Base-by-base conservation (phyloP, 2,329 filamentous ascomycete species). In the Fusarium dlaminii region DNA sequence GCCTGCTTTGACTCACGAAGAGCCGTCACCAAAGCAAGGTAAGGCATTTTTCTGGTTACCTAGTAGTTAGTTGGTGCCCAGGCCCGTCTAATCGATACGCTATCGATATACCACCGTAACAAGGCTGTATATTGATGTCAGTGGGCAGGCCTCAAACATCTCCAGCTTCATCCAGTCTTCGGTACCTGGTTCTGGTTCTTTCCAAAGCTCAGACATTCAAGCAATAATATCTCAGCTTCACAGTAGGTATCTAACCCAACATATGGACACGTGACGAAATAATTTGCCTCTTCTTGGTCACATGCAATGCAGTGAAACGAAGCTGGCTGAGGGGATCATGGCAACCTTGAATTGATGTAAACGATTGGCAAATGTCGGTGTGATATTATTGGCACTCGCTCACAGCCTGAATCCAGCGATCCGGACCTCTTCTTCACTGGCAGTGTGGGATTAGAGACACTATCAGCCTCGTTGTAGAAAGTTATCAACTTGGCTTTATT, bases 291-390 rank as follows among this genome's bases (percentile, higher is more conserved):
- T 59, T 72, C 66, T 66, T 60, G 63, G 59, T 63, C 65, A 71
- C 62, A 66, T 71, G 68, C 67, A 58, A 66, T 30, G 55, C 58
- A 54, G 52, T 61, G 71, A 64, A 60, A 56, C 63, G 45, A 67
- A 63, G 57, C 54, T 58, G 63, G 57, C 24, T 52, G 37, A 36
- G 34, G 51, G 32, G 32, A 49, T 49, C n/a, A 37, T 37, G 49
- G 48, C 42, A 64, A 42, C 56, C 56, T 65, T 73, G 63, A 55
- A 68, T 73, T 57, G 40, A 52, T 60, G 68, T 60, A 57, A 67
- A 76, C 66, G 46, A 69, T 72, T 67, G 67, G 61, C 73, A 77
- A 77, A 74, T 76, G 75, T 77, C 75, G 75, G 75, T 78, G 75
- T 75, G 73, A 57, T 73, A 61, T 63, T 62, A 63, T 69, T 72